Conservation (phyloP, 75 land plant genomes). For the Sequoiadendron giganteum region DNA sequence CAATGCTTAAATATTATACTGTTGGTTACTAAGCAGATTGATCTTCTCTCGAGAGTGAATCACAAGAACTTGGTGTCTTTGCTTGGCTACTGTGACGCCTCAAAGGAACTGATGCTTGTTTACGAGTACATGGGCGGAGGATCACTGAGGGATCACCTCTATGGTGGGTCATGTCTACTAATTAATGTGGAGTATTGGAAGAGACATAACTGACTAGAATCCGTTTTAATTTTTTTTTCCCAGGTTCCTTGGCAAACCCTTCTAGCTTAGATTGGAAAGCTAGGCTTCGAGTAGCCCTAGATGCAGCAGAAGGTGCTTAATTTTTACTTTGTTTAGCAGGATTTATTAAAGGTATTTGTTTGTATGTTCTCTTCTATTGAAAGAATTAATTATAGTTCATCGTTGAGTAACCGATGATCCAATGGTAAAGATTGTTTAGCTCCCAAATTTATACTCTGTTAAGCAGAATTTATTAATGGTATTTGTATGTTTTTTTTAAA, state of each 20-base stretch:
- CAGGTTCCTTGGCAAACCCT: slow-evolving; percentile 22
- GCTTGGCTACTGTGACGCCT: slow-evolving; percentile 68
- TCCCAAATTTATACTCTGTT: no score
- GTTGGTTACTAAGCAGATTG: slow-evolving; percentile 30
- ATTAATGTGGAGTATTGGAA: neutral
- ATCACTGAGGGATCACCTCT: slow-evolving; percentile 49
- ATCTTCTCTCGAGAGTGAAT: slow-evolving; percentile 57
- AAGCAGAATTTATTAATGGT: no score
- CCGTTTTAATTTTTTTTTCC: neutral
- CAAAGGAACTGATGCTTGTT: slow-evolving; percentile 41
- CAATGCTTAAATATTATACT: neutral
- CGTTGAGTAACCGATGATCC: no score
- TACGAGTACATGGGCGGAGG: slow-evolving; percentile 68
- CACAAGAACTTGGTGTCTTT: slow-evolving; percentile 66
- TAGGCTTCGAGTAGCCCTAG: slow-evolving; percentile 48
- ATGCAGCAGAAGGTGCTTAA: slow-evolving; percentile 60
- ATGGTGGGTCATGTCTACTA: slow-evolving; percentile 20
- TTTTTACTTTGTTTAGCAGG: neutral
- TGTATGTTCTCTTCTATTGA: no score
- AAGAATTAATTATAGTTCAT: no score
- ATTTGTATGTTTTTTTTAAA: no score
- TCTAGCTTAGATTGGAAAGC: slow-evolving; percentile 45
- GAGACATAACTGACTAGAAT: neutral
- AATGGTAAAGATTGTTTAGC: no score
- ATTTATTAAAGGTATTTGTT: neutral